These are phyloP conservation scores for Arthrocladium fulminans DNA, from an alignment of 2,329 filamentous ascomycete species.

Conservation along the genomic window DNA sequence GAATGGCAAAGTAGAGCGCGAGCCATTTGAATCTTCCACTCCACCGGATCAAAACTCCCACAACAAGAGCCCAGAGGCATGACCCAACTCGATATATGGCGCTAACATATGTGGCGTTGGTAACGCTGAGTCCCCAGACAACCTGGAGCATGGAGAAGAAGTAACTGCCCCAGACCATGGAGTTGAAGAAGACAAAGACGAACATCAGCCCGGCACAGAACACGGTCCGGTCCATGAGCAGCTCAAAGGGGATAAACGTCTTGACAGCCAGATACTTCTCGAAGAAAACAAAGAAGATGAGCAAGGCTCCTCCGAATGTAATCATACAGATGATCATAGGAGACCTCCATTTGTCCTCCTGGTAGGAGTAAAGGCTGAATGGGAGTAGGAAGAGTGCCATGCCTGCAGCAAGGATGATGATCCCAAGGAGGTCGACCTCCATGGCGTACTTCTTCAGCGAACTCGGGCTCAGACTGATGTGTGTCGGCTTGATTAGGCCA, in stretches of 20 bases:
- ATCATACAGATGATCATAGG: slow-evolving; percentile 41
- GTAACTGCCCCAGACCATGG: slow-evolving; percentile 27
- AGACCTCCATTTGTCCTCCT: slow-evolving; percentile 34
- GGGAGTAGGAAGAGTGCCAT: too few relatives aligned
- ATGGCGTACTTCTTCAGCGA: too few relatives aligned
- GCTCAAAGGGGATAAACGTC: slow-evolving; percentile 46
- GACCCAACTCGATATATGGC: slow-evolving; percentile 40
- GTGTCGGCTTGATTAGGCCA: too few relatives aligned
- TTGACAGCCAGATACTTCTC: slow-evolving; percentile 45
- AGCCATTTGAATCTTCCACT: slow-evolving; percentile 45
- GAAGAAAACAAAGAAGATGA: slow-evolving; percentile 46
- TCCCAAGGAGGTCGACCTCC: too few relatives aligned
- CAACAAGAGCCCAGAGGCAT: slow-evolving; percentile 45
- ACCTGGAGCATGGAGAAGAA: slow-evolving; percentile 20
- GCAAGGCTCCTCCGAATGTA: slow-evolving; percentile 45
- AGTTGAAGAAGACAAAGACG: slow-evolving; percentile 22
- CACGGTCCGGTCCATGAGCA: slow-evolving; percentile 27
- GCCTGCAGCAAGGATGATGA: too few relatives aligned
- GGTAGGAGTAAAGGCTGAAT: slow-evolving; percentile 44
- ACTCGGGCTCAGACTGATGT: too few relatives aligned
- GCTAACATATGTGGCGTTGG: slow-evolving; percentile 36
- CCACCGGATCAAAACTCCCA: slow-evolving; percentile 39
- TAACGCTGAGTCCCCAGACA: slow-evolving; percentile 14
- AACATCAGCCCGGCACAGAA: slow-evolving; percentile 19
- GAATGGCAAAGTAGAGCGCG: slow-evolving; percentile 41